These are phyloP conservation scores for Penicillium manginii DNA, from an alignment of 495 filamentous ascomycete genomes.

Conservation along the genomic window DNA sequence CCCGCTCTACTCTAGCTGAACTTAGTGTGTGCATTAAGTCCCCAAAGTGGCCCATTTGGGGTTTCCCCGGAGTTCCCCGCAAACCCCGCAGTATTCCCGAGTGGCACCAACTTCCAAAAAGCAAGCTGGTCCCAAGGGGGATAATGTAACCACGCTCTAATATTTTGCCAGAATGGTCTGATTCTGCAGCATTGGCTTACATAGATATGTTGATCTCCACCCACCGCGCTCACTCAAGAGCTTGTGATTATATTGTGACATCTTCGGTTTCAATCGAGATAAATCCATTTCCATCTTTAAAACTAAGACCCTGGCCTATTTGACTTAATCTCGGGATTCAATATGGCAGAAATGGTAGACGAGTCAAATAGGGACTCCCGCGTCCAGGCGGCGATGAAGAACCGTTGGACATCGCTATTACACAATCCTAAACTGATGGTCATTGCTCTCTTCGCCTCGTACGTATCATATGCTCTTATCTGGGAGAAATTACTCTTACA, in stretches of 20 bases:
- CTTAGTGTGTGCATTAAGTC: background rate
- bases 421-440: background rate
- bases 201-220: background rate
- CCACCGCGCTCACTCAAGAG: background rate
- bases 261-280: background rate
- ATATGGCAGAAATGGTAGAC: background rate
- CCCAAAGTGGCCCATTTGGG: background rate
- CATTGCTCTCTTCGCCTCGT: background rate
- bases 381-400: background rate
- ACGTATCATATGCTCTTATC: background rate
- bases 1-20: background rate
- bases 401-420: conserved; percentile 4
- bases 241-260: background rate
- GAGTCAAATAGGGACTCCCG: conserved; percentile 1
- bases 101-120: conserved; percentile 7
- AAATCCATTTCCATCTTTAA: background rate
- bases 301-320: background rate
- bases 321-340: background rate
- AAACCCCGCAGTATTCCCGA: conserved; percentile 6
- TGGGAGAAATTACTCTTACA: background rate
- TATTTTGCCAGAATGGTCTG: background rate
- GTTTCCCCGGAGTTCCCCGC: conserved; percentile 1
- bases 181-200: background rate
- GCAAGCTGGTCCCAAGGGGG: background rate
- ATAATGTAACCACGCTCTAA: conserved; percentile 2